Evolutionary conservation across 768 basidiomycete species (phyloP).

Genomic region (Paxillus ammoniavirescens): DNA sequence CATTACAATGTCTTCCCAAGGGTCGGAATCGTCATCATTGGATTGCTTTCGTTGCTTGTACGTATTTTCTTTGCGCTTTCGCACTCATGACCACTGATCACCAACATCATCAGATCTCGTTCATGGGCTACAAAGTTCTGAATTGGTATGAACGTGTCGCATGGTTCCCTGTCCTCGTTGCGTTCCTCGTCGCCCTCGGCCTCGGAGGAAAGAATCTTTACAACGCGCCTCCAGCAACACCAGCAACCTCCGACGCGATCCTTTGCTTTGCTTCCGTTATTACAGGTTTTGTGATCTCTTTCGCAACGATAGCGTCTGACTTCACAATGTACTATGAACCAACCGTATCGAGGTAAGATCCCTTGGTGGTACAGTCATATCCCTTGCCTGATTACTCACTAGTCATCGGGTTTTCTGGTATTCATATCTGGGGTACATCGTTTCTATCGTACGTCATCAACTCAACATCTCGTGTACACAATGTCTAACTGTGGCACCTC

Average conservation of each 20-base stretch:
- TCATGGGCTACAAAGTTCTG: slow-evolving; percentile 67
- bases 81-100: neutral
- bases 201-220: slow-evolving; percentile 71
- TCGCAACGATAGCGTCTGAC: slow-evolving; percentile 60
- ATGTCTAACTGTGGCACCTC: neutral
- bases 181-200: slow-evolving; percentile 68
- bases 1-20: slow-evolving; percentile 31
- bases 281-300: slow-evolving; percentile 73
- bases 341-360: slow-evolving; percentile 51
- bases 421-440: slow-evolving; percentile 61
- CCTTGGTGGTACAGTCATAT: neutral
- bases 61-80: slow-evolving; percentile 17
- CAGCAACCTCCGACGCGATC: slow-evolving; percentile 53
- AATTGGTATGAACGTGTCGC: slow-evolving; percentile 69
- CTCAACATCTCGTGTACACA: slow-evolving; percentile 12
- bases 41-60: slow-evolving; percentile 61
- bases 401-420: slow-evolving; percentile 64
- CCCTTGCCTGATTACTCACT: slow-evolving; percentile 8
- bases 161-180: slow-evolving; percentile 78
- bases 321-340: slow-evolving; percentile 71
- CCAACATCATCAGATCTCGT: slow-evolving; percentile 45
- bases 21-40: slow-evolving; percentile 81
- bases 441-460: slow-evolving; percentile 51
- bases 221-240: slow-evolving; percentile 42
- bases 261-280: slow-evolving; percentile 68